Evolutionary conservation across 139 green algal species (phyloP).

Genomic region (Closterium sp.): DNA sequence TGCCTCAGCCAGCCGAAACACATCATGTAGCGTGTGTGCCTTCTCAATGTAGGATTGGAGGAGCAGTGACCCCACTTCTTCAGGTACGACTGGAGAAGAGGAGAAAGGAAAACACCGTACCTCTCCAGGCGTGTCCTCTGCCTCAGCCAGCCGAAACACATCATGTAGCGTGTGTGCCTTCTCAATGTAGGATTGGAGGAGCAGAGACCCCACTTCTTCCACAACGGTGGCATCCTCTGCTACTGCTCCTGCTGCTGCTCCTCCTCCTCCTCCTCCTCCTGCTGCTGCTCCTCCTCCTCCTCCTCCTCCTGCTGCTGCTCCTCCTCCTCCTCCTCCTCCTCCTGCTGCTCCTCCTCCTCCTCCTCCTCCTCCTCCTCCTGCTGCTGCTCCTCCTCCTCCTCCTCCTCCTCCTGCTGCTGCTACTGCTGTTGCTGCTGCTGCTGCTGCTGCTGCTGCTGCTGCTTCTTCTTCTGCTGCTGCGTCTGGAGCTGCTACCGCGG

Average conservation of each 20-base stretch:
- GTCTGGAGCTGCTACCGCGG: too few species aligned
- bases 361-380: background rate
- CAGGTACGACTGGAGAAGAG: too few species aligned
- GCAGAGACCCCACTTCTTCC: background rate
- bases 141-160: background rate
- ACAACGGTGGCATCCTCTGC: background rate
- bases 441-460: background rate
- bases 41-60: too few species aligned
- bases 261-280: background rate
- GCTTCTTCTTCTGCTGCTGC: too few species aligned
- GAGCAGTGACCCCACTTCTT: too few species aligned
- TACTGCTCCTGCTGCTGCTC: background rate
- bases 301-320: background rate
- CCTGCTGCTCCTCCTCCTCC: background rate
- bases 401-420: background rate
- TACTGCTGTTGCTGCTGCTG: background rate
- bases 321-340: too few species aligned
- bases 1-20: too few species aligned
- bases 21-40: too few species aligned
- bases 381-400: background rate
- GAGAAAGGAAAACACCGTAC: too few species aligned
- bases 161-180: background rate
- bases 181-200: background rate
- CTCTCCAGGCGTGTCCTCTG: too few species aligned
- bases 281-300: background rate